Conservation (phyloP, 768 basidiomycete genomes). For the Daedaleopsis nitida region DNA sequence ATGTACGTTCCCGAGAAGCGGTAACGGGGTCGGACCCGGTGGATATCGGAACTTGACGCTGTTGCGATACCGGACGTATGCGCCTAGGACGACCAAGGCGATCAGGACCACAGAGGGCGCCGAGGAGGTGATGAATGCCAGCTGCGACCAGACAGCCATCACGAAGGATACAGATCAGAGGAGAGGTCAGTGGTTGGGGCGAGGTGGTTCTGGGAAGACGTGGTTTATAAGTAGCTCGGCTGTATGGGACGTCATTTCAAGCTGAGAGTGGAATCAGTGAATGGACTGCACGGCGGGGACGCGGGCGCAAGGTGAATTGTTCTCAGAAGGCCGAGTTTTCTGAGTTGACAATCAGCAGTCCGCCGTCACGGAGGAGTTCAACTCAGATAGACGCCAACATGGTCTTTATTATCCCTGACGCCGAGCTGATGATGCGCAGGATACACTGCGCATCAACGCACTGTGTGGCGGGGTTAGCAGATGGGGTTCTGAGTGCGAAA, state of each 20-base stretch:
- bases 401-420: neutral
- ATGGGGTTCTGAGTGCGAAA: neutral
- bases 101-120: conserved; percentile 1
- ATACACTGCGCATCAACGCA: neutral
- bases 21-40: conserved; percentile 12
- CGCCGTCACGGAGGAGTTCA: neutral
- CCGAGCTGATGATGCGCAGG: neutral
- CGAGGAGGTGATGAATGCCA: neutral
- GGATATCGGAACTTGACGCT: conserved; percentile 8
- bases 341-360: neutral
- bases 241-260: neutral
- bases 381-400: neutral
- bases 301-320: neutral
- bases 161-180: neutral
- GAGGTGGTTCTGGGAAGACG: neutral
- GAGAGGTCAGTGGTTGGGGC: neutral
- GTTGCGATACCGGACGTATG: conserved; percentile 2
- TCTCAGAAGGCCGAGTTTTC: neutral
- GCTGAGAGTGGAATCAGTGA: neutral
- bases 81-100: conserved; percentile 3
- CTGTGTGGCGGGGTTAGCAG: neutral
- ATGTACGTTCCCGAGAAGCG: conserved; percentile 17
- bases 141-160: conserved; percentile 10
- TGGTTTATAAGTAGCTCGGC: neutral
- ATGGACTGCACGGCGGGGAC: neutral